Conservation (phyloP, 2,329 filamentous ascomycete species). For the Epichloe festucae region DNA sequence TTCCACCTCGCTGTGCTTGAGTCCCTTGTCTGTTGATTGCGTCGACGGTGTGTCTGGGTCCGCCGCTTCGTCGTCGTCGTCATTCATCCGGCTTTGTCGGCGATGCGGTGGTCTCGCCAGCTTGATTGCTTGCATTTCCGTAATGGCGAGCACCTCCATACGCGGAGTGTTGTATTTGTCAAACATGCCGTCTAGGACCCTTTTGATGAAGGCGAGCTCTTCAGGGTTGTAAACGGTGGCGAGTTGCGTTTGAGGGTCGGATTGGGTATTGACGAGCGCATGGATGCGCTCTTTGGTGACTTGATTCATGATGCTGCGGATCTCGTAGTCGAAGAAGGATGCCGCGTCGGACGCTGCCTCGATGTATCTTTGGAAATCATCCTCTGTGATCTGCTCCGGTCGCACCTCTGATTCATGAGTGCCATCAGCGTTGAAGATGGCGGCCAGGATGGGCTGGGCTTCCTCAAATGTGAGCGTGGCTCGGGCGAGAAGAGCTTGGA, state of each 20-base stretch:
- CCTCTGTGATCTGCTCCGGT: slow-evolving; percentile 51
- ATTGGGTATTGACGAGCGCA: slow-evolving; percentile 77
- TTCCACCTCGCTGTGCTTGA: slow-evolving; percentile 72
- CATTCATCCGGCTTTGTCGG: slow-evolving; percentile 18
- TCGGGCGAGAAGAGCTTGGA: slow-evolving; percentile 75
- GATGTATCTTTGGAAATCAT: slow-evolving; percentile 57
- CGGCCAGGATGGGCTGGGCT: slow-evolving; percentile 60
- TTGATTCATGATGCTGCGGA: slow-evolving; percentile 64
- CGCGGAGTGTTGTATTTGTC: slow-evolving; percentile 68
- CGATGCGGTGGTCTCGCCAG: slow-evolving; percentile 40
- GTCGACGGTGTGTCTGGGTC: slow-evolving; percentile 15
- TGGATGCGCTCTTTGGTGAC: slow-evolving; percentile 53
- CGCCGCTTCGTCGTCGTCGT: slow-evolving; percentile 21
- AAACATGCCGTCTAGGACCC: slow-evolving; percentile 84
- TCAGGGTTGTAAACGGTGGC: slow-evolving; percentile 70
- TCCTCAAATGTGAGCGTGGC: slow-evolving; percentile 66
- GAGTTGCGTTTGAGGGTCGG: slow-evolving; percentile 73
- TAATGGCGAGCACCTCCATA: slow-evolving; percentile 76
- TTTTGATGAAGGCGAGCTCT: slow-evolving; percentile 81
- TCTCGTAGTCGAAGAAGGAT: slow-evolving; percentile 75
- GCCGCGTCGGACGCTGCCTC: slow-evolving; percentile 57
- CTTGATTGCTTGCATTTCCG: slow-evolving; percentile 64
- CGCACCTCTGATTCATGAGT: slow-evolving; percentile 26
- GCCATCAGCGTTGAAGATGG: slow-evolving; percentile 51
- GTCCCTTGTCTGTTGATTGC: slow-evolving; percentile 30